These are phyloP conservation scores for Aspergillus haitiensis DNA, from an alignment of 495 filamentous ascomycete species.

Conservation along the genomic window DNA sequence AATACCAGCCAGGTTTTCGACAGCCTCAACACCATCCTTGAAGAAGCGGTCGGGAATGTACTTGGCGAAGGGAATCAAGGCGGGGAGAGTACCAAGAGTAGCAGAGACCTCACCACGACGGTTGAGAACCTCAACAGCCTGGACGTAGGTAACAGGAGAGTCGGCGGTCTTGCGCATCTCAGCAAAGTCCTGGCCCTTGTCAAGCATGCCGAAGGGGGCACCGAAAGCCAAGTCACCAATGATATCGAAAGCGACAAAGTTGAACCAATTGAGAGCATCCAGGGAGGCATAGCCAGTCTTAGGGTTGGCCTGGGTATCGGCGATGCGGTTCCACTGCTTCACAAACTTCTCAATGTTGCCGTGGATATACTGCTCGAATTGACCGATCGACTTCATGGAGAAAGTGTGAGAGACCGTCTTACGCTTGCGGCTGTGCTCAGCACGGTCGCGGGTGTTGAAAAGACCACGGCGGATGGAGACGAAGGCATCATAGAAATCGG, in stretches of 20 bases:
- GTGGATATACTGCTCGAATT: constrained; percentile 91
- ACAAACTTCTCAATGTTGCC: constrained; percentile 75
- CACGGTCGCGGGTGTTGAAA: constrained; percentile 85
- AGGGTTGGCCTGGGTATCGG: constrained; percentile 44
- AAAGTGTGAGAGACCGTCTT: constrained; percentile 90
- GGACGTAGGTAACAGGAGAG: constrained; percentile 46
- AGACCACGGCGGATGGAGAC: constrained; percentile 82
- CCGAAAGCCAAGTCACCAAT: constrained; percentile 67
- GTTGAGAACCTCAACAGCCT: constrained; percentile 56
- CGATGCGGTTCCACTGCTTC: constrained; percentile 65
- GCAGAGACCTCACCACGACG: constrained; percentile 56
- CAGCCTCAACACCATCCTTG: constrained; percentile 48
- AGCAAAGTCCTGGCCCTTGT: constrained; percentile 56
- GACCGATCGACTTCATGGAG: constrained; percentile 72
- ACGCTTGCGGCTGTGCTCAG: constrained; percentile 84
- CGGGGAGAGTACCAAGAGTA: constrained; percentile 48
- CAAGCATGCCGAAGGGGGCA: constrained; percentile 56
- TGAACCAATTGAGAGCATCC: constrained; percentile 89
- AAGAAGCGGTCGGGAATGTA: constrained; percentile 57
- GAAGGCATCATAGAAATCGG: constrained; percentile 88
- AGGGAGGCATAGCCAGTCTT: constrained; percentile 58
- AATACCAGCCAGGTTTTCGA: constrained; percentile 57
- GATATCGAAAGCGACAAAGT: constrained; percentile 90
- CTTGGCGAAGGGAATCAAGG: constrained; percentile 51
- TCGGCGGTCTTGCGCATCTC: constrained; percentile 56